Base-by-base conservation (phyloP, 169 alveolate species). In the Plasmodium yoelii region DNA sequence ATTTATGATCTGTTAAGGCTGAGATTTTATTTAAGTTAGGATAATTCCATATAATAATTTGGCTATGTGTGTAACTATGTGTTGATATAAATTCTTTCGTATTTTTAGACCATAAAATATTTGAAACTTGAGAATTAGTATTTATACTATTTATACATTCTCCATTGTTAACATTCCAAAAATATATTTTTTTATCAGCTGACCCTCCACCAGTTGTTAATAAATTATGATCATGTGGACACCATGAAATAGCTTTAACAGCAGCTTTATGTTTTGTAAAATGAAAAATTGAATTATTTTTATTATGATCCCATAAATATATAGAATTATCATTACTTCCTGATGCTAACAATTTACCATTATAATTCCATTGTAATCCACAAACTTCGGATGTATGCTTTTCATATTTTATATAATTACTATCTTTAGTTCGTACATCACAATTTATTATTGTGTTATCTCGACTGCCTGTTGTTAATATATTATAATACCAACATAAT, bases 151-250 rank as follows among this genome's bases (percentile, higher is more conserved):
- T 87, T n/a, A 97, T 92, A 87, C 94, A 93, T 57, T 95, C 92
- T 19, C 95, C 91, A 65, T 96, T 96, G 13, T 74, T 84, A 44
- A 99, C 97, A 93, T 97, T 96, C 98, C 99, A 98, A 72, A 97
- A 96, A 28, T 98, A 96, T n/a, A 98, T 98, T 71, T 97, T 94
- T 73, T 99, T 94, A 93, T 98, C 99, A 18, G 99, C 99, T 10
- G 99, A 97, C 2, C 99, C 99, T 13, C 99, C 99, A 2, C 99
- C 99, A 10, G 98, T 93, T 19, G 98, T 98, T 26, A 98, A 92
- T 34, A 97, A 93, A 51, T 97, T 97, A 73, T 95, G 94, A 92
- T 97, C 97, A 88, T 97, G 99, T 0, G 99, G 99, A 56, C 97
- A 95, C 99, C 99, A 98, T 1, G 99, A 98, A 12, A 98, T 91